Conservation (phyloP, 2,329 filamentous ascomycete genomes). For the Diplodia sapinea region DNA sequence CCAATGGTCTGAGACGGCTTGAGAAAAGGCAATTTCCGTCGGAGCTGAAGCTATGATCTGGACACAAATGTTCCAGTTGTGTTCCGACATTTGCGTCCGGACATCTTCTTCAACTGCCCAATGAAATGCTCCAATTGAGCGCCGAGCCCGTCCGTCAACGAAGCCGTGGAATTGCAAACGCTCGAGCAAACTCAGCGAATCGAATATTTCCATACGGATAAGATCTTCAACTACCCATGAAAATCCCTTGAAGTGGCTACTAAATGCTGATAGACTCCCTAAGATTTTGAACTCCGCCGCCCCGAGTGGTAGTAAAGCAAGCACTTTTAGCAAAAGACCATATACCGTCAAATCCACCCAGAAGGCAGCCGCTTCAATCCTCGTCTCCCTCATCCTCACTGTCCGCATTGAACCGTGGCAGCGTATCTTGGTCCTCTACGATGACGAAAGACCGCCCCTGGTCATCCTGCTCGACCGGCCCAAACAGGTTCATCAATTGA, state of each 20-base stretch:
- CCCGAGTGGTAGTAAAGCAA: not conserved
- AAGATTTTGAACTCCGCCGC: not conserved
- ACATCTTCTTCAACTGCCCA: conserved; percentile 9
- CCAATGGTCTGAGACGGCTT: not conserved
- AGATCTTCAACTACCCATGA: not conserved
- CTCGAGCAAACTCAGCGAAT: not conserved
- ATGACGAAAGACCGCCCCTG: conserved; percentile 51
- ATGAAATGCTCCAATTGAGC: not conserved
- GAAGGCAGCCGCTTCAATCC: conserved; percentile 24
- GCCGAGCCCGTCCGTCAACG: no score
- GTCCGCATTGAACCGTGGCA: conserved; percentile 42
- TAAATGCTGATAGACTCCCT: not conserved
- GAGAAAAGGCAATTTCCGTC: not conserved
- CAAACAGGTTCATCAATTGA: conserved; percentile 56
- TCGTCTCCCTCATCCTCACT: conserved; percentile 44
- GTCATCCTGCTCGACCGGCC: conserved; percentile 47
- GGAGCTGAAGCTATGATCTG: conserved; percentile 1
- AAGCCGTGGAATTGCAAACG: not conserved
- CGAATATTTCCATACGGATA: not conserved
- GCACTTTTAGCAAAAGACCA: not conserved
- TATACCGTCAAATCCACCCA: not conserved
- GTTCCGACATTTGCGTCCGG: not conserved
- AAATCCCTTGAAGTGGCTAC: not conserved
- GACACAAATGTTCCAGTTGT: not conserved
- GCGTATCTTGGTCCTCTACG: conserved; percentile 43